A percentile compares a stretch with the other conserved stretches of the same genome.
phyloP scores from a whole-genome alignment of 108 stramenopile genomes.

The Discostella stelligeroides region DNA sequence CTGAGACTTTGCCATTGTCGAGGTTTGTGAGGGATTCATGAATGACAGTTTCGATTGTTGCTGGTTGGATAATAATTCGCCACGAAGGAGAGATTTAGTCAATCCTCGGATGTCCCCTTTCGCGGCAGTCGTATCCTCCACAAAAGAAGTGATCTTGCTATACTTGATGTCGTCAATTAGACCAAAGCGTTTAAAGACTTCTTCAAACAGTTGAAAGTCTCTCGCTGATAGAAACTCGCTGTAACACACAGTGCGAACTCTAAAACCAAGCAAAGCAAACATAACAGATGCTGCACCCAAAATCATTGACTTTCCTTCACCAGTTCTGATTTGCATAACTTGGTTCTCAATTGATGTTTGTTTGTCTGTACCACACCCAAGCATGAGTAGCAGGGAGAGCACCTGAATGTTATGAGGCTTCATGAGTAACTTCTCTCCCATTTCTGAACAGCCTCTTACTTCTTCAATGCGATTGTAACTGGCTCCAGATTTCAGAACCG shows the following conservation, averaged over 20 bases:
- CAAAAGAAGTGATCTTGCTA: conserved; percentile 62
- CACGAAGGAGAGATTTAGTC: conserved; percentile 50
- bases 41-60: too few species aligned
- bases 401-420: too few species aligned
- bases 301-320: too few species aligned
- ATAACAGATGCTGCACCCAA: conserved; percentile 53
- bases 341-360: conserved; percentile 46
- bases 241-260: too few species aligned
- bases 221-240: conserved; percentile 62
- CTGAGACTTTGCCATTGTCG: too few species aligned
- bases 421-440: too few species aligned
- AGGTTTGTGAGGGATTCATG: too few species aligned
- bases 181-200: conserved; percentile 53
- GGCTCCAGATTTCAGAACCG: conserved; percentile 63
- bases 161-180: conserved; percentile 45
- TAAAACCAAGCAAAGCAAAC: conserved; percentile 54
- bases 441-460: conserved; percentile 28
- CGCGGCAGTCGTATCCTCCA: conserved; percentile 58
- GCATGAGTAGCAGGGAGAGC: conserved; percentile 55
- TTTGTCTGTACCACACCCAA: conserved; percentile 46
- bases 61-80: too few species aligned
- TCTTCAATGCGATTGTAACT: conserved; percentile 63
- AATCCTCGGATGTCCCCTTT: conserved; percentile 62
- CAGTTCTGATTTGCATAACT: too few species aligned
- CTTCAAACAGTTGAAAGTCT: conserved; percentile 55